Base-by-base conservation (phyloP, 768 basidiomycete species). In the Kwoniella mangroviensis region DNA sequence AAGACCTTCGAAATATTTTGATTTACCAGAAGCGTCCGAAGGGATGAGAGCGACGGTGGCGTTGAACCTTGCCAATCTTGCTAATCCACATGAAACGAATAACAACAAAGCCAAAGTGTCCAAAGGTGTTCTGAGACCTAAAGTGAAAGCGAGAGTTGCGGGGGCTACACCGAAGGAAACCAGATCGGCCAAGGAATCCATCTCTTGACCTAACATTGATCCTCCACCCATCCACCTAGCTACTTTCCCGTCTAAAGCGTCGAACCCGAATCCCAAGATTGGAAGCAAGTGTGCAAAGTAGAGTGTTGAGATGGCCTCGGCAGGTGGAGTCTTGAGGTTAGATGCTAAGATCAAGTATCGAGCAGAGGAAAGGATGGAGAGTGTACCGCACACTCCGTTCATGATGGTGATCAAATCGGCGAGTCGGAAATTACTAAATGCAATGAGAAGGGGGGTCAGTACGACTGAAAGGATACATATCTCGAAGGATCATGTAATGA, bases 81-180 rank as follows among this genome's bases (percentile, higher is more conserved):
- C 97, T 63, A 99, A 89, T 43, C 97, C 97, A 84, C 91, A 93
- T 80, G 96, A 98, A 75, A 97, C 93, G 83, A 98, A 99, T 62
- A 89, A 88, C 15, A 94, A 89, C 55, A 99, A 87, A 69, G 90
- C 85, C 73, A 95, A 87, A 1, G 91, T 92, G 85, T 99, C 97
- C 68, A 97, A 89, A 71, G 91, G 90, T 12, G 94, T 96, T 71
- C 92, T 89, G 66, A 98, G 88, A 65, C 97, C 97, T 64, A 98
- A 87, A 59, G 88, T 89, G 82, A 97, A 99, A 9, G 91, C 93
- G 42, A 97, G 85, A 54, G 98, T 86, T n/a, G 95, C 90, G 3
- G 97, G 97, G 0, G 97, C 95, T 62, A 98, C 94, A 62, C 97
- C 97, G 79, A 99, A 99, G 2, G 97, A 98, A 71, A 99, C 94